These are phyloP conservation scores for Kodamaea plutei DNA, from an alignment of 1,139 yeast species.

Conservation along the genomic window DNA sequence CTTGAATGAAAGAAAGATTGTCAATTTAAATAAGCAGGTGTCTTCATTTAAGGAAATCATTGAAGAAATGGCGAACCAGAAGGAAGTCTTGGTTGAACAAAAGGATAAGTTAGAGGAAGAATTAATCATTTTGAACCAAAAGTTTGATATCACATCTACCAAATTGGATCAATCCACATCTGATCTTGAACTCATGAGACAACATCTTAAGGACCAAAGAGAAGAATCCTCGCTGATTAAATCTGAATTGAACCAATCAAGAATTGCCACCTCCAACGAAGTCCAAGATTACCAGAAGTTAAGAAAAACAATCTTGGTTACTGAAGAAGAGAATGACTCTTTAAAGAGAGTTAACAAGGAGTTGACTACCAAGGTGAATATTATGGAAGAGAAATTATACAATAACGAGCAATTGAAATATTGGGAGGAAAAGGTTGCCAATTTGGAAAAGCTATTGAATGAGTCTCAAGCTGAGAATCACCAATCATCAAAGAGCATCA, in stretches of 20 bases:
- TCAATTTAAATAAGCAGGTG: constrained; percentile 48
- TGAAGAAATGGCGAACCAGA: constrained; percentile 45
- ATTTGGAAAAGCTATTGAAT: constrained; percentile 30
- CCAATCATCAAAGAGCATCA: constrained; percentile 30
- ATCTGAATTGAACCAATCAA: constrained; percentile 35
- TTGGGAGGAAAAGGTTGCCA: constrained; percentile 40
- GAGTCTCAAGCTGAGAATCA: constrained; percentile 26
- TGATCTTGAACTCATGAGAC: constrained; percentile 30
- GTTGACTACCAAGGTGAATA: constrained; percentile 28
- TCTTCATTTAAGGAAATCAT: constrained; percentile 48
- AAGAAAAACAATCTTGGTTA: constrained; percentile 36
- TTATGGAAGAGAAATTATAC: constrained; percentile 40
- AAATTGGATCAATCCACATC: constrained; percentile 30
- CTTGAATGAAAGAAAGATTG: constrained; percentile 43
- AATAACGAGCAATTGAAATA: constrained; percentile 43
- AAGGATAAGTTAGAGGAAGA: constrained; percentile 46
- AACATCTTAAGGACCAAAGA: constrained; percentile 35
- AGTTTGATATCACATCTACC: constrained; percentile 40
- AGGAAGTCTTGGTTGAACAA: constrained; percentile 46
- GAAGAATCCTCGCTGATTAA: constrained; percentile 30
- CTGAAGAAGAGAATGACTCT: constrained; percentile 42
- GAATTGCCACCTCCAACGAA: constrained; percentile 28
- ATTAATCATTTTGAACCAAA: constrained; percentile 39
- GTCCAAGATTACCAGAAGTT: constrained; percentile 35
- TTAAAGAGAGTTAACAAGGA: constrained; percentile 35